Evolutionary conservation across 2,329 filamentous ascomycete genomes (phyloP).

Genomic region (Talaromyces marneffei): DNA sequence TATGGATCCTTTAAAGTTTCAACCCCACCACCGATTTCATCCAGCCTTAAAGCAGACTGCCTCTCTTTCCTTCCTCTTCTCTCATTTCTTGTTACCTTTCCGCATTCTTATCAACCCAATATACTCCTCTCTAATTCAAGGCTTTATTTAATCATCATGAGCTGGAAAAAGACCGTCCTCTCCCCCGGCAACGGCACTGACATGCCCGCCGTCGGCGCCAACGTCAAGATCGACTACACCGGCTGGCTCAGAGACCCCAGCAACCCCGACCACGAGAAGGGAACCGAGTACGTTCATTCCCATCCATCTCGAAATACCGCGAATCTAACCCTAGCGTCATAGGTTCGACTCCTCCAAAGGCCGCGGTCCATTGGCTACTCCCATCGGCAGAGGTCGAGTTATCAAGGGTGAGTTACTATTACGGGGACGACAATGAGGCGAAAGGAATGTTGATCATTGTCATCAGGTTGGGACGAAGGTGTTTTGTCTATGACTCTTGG

Average conservation of each 20-base stretch:
- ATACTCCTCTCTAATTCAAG: neutral
- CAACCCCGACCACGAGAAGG: slow-evolving; percentile 57
- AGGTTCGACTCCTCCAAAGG: slow-evolving; percentile 83
- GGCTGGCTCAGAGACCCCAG: slow-evolving; percentile 71
- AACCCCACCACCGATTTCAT: slow-evolving; percentile 4
- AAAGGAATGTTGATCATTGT: neutral
- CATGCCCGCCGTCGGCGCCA: slow-evolving; percentile 61
- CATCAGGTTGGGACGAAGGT: slow-evolving; percentile 74
- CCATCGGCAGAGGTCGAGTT: slow-evolving; percentile 76
- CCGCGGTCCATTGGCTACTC: slow-evolving; percentile 67
- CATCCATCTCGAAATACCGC: slow-evolving; percentile 11
- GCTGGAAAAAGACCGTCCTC: slow-evolving; percentile 56
- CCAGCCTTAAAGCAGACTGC: slow-evolving; percentile 5
- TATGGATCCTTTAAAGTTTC: slow-evolving; percentile 2
- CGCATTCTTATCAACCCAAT: neutral
- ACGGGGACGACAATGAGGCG: neutral
- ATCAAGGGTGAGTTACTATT: slow-evolving; percentile 64
- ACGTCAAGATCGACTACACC: slow-evolving; percentile 83
- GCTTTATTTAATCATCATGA: slow-evolving; percentile 47
- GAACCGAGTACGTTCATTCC: slow-evolving; percentile 54
- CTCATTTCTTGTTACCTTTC: neutral
- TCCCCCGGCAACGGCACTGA: slow-evolving; percentile 56
- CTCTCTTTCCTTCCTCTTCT: neutral
- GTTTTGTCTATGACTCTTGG: slow-evolving; percentile 81
- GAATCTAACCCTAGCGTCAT: slow-evolving; percentile 1